Base-by-base conservation (phyloP, 352 stramenopile species). In the Phytophthora vignae region DNA sequence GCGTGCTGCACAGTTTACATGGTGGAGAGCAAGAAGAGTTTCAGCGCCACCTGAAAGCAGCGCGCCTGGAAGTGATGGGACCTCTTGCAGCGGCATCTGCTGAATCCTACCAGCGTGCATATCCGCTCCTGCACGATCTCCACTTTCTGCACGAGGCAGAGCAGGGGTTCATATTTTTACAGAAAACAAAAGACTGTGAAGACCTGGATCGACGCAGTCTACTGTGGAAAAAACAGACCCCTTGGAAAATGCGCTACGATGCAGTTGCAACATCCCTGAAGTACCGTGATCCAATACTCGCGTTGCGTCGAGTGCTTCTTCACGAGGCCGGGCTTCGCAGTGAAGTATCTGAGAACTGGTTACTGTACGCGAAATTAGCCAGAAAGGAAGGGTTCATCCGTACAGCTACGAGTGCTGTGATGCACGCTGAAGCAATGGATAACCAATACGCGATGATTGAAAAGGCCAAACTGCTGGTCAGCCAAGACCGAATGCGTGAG, bases 401-500 rank as follows among this genome's bases (percentile, higher is more conserved):
- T 42, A 95, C 90, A 21, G 88, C 90, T 1, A 89, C 81, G 11
- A 97, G 88, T 69, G 90, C 90, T 2, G 77, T 96, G 27, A 96
- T 97, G 88, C 90, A 96, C 69, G 90, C 88, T 10, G 87, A 95
- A 60, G 84, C 83, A 17, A 73, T 95, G 19, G 79, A 90, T 12
- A 95, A 94, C 48, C 85, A 77, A 22, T 92, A 94, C 55, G 90
- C 84, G 19, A 62, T 78, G 29, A 69, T 95, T 19, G 88, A 96
- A 71, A 90, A 92, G 64, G 90, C 90, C 4, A 96, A 95, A 63
- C 65, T 96, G 9, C 76, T 97, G 36, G 87, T 95, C 40, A 81
- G 83, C 25, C 88, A 95, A 69, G 88, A 94, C 17, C 81, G 85
- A n/a, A 85, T 96, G 78, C 91, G 96, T 69, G 86, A 96, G 60